These are phyloP conservation scores for Gloeostereum incarnatum DNA, from an alignment of 768 basidiomycete species.

Conservation along the genomic window DNA sequence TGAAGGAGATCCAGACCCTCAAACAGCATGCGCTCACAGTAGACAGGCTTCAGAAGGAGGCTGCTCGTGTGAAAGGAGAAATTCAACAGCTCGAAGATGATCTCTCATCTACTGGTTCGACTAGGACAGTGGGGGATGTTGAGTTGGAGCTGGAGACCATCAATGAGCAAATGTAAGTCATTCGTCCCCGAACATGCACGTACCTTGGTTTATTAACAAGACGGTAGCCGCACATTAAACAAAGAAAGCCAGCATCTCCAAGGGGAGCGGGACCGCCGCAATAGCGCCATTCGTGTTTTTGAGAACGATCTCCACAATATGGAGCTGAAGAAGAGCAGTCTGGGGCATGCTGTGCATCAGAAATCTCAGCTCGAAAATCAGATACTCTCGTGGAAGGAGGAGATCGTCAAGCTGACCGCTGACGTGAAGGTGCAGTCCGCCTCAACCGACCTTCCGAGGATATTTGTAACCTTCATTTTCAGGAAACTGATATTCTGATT, in stretches of 20 bases:
- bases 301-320: constrained; percentile 56
- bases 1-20: constrained; percentile 50
- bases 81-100: constrained; percentile 57
- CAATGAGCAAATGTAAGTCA: constrained; percentile 53
- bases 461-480: neutral
- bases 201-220: too few relatives aligned
- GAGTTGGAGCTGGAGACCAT: constrained; percentile 67
- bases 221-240: constrained; percentile 55
- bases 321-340: constrained; percentile 50
- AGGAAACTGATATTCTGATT: constrained; percentile 62
- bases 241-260: constrained; percentile 48
- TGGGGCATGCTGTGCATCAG: too few relatives aligned
- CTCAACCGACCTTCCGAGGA: neutral
- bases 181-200: too few relatives aligned
- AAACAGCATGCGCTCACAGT: constrained; percentile 56
- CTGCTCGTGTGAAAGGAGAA: constrained; percentile 51
- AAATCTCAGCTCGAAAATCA: too few relatives aligned
- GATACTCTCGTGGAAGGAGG: constrained; percentile 46
- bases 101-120: constrained; percentile 62
- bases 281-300: constrained; percentile 35
- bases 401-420: constrained; percentile 32
- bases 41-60: constrained; percentile 47
- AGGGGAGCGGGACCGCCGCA: constrained; percentile 56
- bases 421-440: constrained; percentile 38
- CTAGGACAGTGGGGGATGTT: constrained; percentile 79